Evolutionary conservation across 495 filamentous ascomycete genomes (phyloP), one percentile per base, ranked within the genome.

Genomic region (Penicillium riverlandense): DNA sequence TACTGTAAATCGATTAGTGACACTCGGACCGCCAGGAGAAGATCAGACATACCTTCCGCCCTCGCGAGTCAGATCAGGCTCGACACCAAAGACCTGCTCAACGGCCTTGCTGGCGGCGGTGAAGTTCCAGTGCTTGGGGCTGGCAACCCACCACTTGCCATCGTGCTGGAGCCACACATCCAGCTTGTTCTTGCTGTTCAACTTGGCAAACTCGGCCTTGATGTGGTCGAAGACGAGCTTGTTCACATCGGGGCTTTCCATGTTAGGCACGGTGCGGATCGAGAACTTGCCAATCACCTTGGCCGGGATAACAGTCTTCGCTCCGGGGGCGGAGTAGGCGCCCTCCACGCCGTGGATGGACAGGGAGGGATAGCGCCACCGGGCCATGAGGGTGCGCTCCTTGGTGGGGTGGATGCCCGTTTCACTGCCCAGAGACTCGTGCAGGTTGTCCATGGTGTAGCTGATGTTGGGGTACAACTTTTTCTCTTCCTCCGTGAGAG

Each of bases 41-140:
- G 8, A 16, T 8, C 22, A 12, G 40, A 65, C 78, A 55, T 69
- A 84, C 82, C 80, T 88, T 61, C 92, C 92, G 64, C 92, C 92
- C 70, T 99, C 92, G 37, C 92, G 78, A 30, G 92, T 99, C 72
- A 97, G 81, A 68, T 99, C 92, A 14, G 92, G 92, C 66, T 90
- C 78, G 37, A 92, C 82, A 13, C 86, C 85, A 70, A 88, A 99
- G 15, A 99, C 94, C 35, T 85, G 77, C 70, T 95, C 80, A 11
- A 90, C 89, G 10, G 92, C 92, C 75, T 95, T 96, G 57, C 81
- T 76, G 8, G 92, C 92, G 14, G 92, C 92, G 16, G 76, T 74
- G 67, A 96, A 99, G 75, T 97, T 99, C 90, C 91, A 96, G 75
- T 97, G 92, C 62, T 92, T 91, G 10, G 92, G 94, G 55, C 81